Percentiles rank a stretch among this genome's conserved stretches.
Conservation (phyloP, 169 alveolate genomes). For the Theileria parva region DNA sequence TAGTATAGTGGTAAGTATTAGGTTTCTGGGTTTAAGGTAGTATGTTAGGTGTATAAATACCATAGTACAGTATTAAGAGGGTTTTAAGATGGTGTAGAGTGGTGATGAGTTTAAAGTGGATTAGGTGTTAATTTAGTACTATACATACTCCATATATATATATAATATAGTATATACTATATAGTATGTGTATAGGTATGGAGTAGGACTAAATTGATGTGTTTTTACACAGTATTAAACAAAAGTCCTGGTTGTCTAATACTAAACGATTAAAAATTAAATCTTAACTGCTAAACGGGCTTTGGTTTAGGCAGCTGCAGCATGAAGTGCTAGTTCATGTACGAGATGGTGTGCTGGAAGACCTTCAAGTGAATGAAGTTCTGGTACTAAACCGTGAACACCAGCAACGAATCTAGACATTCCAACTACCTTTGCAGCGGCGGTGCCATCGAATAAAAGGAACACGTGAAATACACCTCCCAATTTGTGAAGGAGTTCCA, state of each 20-base stretch:
- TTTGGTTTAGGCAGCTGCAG: background rate
- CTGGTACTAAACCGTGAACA: background rate
- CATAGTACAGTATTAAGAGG: no score
- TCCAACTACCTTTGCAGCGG: background rate
- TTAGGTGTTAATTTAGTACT: no score
- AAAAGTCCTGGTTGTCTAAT: no score
- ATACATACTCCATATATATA: no score
- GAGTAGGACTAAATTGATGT: no score
- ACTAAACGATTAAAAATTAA: background rate
- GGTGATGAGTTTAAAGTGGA: no score
- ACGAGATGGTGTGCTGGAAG: background rate
- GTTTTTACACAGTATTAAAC: background rate
- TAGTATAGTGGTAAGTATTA: no score
- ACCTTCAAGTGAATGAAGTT: background rate
- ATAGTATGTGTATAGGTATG: no score
- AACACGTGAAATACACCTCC: background rate
- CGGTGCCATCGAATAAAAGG: background rate
- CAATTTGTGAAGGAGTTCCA: background rate
- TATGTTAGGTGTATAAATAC: no score
- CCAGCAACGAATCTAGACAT: background rate
- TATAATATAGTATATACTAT: no score
- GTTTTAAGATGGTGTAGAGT: no score
- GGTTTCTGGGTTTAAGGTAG: no score
- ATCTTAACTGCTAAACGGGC: background rate
- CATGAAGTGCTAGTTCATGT: background rate